phyloP scores from a whole-genome alignment of 202 grass and related monocot species.

The Setaria italica region DNA sequence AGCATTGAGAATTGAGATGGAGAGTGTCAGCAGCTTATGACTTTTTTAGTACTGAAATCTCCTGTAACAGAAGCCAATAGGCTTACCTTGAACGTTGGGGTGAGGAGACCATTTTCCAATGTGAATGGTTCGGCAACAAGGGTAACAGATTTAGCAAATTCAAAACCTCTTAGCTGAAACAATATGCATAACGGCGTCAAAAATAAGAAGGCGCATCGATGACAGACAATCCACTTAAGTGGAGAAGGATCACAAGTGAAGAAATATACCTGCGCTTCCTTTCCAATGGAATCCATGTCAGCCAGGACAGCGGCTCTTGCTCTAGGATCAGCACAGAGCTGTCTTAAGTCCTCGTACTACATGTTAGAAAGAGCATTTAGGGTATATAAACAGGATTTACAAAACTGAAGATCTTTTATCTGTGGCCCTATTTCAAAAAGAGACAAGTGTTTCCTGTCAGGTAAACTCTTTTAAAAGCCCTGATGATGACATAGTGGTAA shows the following conservation, averaged over 20 bases:
- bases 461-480: no score
- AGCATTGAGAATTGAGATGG: background rate
- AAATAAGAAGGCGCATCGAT: background rate
- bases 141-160: conserved; percentile 80
- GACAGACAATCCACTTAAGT: no score
- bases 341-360: conserved; percentile 72
- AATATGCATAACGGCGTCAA: conserved; percentile 18
- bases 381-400: conserved; percentile 13
- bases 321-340: conserved; percentile 74
- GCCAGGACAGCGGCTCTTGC: conserved; percentile 74
- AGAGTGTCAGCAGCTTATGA: background rate
- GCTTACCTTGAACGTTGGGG: conserved; percentile 92
- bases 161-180: conserved; percentile 90
- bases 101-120: conserved; percentile 92
- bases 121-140: conserved; percentile 90
- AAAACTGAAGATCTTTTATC: background rate
- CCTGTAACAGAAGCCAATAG: conserved; percentile 13
- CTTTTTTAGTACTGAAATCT: background rate
- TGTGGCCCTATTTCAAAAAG: background rate
- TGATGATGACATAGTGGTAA: background rate
- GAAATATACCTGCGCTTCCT: conserved; percentile 67
- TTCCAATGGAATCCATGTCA: conserved; percentile 89
- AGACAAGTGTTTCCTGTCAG: no score
- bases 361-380: conserved; percentile 38
- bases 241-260: background rate